Evolutionary conservation across 345 rosid species (phyloP).

Genomic region (Firmiana major): DNA sequence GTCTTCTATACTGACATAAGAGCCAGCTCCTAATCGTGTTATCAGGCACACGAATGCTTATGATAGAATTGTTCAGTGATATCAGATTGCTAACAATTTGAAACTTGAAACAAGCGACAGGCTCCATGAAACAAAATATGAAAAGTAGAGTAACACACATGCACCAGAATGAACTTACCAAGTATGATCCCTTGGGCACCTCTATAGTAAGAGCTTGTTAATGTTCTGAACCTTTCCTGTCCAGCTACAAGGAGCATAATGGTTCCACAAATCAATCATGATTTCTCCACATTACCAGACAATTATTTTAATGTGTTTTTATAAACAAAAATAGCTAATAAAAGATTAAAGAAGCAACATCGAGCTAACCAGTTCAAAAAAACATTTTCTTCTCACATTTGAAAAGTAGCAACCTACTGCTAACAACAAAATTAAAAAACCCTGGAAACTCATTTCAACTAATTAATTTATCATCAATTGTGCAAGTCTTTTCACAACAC

Average conservation of each 20-base stretch:
- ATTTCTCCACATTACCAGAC: not conserved
- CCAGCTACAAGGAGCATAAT: slow-evolving; percentile 65
- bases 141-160: not conserved
- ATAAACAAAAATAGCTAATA: not conserved
- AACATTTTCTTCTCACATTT: not conserved
- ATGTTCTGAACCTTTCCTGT: slow-evolving; percentile 89
- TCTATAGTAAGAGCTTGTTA: slow-evolving; percentile 91
- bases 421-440: not conserved
- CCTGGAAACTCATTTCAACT: not conserved
- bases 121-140: slow-evolving; percentile 13
- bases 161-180: slow-evolving; percentile 41
- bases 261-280: slow-evolving; percentile 9
- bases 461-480: not conserved
- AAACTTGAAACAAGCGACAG: not conserved
- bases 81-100: not conserved
- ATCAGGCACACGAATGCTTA: not conserved
- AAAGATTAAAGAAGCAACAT: not conserved
- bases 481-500: not conserved
- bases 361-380: not conserved
- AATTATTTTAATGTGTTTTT: not conserved
- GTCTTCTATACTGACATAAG: not conserved
- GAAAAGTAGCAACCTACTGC: not conserved
- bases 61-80: not conserved
- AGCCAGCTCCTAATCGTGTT: not conserved
- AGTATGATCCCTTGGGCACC: slow-evolving; percentile 94